Conservation (phyloP, 345 rosid genomes). For the Pugionium dolabratum region DNA sequence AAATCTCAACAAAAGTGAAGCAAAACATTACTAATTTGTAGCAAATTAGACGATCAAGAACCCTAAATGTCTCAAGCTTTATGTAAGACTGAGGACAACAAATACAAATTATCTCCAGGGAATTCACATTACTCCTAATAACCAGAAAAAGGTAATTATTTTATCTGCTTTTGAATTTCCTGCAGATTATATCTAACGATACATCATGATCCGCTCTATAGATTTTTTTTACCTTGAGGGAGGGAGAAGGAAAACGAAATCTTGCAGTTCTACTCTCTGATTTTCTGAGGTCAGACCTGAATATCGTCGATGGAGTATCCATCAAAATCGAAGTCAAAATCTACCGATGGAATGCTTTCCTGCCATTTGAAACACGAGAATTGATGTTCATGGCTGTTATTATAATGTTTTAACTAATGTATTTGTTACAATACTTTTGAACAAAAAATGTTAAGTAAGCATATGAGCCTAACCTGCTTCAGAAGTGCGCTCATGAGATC, state of each 20-base stretch:
- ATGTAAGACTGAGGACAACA: constrained; percentile 21
- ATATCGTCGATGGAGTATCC: constrained; percentile 73
- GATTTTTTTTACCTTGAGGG: too few relatives aligned
- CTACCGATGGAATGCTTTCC: constrained; percentile 56
- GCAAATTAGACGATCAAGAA: constrained; percentile 28
- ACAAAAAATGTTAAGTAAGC: background rate
- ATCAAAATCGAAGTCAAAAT: constrained; percentile 76
- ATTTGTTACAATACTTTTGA: too few relatives aligned
- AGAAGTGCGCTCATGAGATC: constrained; percentile 90
- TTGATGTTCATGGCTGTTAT: too few relatives aligned
- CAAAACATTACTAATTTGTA: constrained; percentile 23
- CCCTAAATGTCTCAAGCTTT: constrained; percentile 26
- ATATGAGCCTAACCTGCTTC: constrained; percentile 58
- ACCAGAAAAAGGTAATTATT: constrained; percentile 2
- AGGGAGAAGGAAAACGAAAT: too few relatives aligned
- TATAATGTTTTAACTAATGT: too few relatives aligned
- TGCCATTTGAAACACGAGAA: constrained; percentile 43
- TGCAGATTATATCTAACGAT: too few relatives aligned
- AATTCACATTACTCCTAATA: constrained; percentile 30
- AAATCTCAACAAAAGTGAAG: constrained; percentile 20
- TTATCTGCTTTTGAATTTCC: too few relatives aligned
- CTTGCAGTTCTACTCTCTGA: background rate
- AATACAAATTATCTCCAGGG: constrained; percentile 10
- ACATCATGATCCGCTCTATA: too few relatives aligned
- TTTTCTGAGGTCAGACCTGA: constrained; percentile 44